Evolutionary conservation across 805 yeast species (phyloP).

Genomic region (Teunomyces barrocoloradensis): DNA sequence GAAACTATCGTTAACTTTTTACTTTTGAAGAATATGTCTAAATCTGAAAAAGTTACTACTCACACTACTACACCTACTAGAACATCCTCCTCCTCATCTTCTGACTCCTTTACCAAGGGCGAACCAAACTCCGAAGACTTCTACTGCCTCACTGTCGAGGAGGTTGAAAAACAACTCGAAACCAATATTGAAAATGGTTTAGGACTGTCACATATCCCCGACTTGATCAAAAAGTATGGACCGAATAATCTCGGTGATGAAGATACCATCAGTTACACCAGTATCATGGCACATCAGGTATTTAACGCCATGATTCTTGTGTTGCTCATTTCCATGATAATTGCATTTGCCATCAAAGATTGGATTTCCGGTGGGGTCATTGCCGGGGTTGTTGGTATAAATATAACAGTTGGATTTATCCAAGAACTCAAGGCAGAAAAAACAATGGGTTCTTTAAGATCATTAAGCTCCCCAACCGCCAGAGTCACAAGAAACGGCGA

Average conservation of each 20-base stretch:
- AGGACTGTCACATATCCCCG: constrained; percentile 15
- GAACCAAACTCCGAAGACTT: constrained; percentile 11
- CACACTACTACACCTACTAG: not conserved
- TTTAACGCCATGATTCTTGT: constrained; percentile 81
- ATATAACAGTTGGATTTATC: constrained; percentile 62
- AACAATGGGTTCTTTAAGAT: constrained; percentile 71
- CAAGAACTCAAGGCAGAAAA: constrained; percentile 76
- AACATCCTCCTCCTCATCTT: constrained; percentile 1
- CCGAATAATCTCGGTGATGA: constrained; percentile 62
- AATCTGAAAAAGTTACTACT: not conserved
- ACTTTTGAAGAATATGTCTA: not conserved
- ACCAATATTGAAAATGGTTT: constrained; percentile 50
- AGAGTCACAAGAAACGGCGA: constrained; percentile 60
- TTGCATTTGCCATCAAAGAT: constrained; percentile 69
- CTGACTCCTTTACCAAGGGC: not conserved
- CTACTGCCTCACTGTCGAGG: constrained; percentile 32
- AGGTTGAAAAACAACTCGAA: constrained; percentile 35
- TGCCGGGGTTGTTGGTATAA: constrained; percentile 61
- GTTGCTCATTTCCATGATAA: constrained; percentile 63
- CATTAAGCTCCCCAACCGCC: constrained; percentile 70
- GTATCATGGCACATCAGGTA: constrained; percentile 62
- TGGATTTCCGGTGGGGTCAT: constrained; percentile 85
- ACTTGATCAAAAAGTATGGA: constrained; percentile 40
- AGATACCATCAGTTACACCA: constrained; percentile 48
- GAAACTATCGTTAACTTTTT: not conserved